Evolutionary conservation across 495 filamentous ascomycete genomes (phyloP).

Genomic region (Cercophora newfieldiana): DNA sequence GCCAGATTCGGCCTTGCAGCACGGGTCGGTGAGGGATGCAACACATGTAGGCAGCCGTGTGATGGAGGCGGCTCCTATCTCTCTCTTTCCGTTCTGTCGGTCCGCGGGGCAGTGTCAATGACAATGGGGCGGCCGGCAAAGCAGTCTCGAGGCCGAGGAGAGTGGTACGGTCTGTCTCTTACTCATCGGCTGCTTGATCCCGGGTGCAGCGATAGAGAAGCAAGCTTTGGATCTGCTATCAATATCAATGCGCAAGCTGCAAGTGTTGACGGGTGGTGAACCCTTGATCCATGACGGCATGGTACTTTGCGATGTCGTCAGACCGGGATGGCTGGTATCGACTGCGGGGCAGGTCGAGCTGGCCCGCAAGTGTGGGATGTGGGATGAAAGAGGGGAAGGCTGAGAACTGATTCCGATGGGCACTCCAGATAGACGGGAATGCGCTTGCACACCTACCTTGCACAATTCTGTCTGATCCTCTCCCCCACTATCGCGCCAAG

Average conservation of each 20-base stretch:
- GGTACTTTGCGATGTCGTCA: not conserved
- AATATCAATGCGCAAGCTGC: not conserved
- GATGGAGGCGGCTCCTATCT: not conserved
- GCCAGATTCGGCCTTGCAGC: not conserved
- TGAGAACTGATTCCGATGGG: not conserved
- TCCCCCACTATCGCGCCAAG: not conserved
- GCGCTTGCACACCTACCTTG: not conserved
- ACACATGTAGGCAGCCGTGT: not conserved
- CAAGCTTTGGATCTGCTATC: not conserved
- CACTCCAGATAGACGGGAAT: too few species aligned
- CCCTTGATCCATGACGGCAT: conserved; percentile 6
- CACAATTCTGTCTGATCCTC: not conserved
- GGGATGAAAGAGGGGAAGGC: not conserved
- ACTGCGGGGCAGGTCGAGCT: not conserved
- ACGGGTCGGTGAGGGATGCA: not conserved
- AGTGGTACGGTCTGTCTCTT: not conserved
- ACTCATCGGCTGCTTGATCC: not conserved
- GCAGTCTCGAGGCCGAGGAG: too few species aligned
- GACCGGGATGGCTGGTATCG: not conserved
- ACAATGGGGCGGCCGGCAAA: too few species aligned
- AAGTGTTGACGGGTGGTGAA: not conserved
- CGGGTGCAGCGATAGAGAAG: not conserved
- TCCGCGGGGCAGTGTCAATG: too few species aligned
- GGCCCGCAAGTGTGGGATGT: not conserved
- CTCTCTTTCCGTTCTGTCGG: too few species aligned